Percentiles rank a stretch among this genome's conserved stretches.
Evolutionary conservation across 2,329 filamentous ascomycete species (phyloP).

Genomic region (Aspergillus ustus): DNA sequence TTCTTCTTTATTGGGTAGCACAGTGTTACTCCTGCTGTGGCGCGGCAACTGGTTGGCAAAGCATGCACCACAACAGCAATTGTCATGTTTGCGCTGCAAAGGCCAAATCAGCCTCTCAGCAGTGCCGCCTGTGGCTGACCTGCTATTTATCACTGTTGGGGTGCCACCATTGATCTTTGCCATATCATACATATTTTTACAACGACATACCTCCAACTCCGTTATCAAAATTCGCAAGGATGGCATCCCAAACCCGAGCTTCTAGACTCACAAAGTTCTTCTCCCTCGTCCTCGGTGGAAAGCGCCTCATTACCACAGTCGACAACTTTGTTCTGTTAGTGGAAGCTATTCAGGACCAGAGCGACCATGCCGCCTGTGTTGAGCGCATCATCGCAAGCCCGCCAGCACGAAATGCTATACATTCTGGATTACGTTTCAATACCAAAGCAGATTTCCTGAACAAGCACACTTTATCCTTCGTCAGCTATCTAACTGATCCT

Average conservation of each 20-base stretch:
- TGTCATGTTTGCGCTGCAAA: background rate
- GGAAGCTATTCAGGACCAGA: slow-evolving; percentile 53
- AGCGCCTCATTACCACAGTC: slow-evolving; percentile 42
- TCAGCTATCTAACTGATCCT: slow-evolving; percentile 48
- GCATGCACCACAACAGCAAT: background rate
- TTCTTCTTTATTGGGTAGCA: background rate
- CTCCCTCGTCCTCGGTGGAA: slow-evolving; percentile 43
- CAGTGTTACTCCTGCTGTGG: background rate
- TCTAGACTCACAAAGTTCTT: slow-evolving; percentile 46
- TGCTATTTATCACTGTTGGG: background rate
- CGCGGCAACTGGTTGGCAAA: slow-evolving; percentile 5
- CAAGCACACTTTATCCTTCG: slow-evolving; percentile 38
- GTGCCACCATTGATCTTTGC: background rate
- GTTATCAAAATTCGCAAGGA: background rate
- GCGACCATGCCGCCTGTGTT: slow-evolving; percentile 46
- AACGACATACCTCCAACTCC: background rate
- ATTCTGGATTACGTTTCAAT: slow-evolving; percentile 50
- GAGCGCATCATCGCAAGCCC: slow-evolving; percentile 46
- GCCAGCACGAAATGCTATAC: slow-evolving; percentile 42
- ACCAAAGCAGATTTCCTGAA: slow-evolving; percentile 53
- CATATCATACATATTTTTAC: background rate
- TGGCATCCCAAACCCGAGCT: slow-evolving; percentile 20
- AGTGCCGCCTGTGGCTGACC: background rate
- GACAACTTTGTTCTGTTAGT: slow-evolving; percentile 52
- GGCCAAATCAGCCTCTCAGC: slow-evolving; percentile 2